Evolutionary conservation across 768 basidiomycete species (phyloP).

Genomic region (Dentipellis sp.): DNA sequence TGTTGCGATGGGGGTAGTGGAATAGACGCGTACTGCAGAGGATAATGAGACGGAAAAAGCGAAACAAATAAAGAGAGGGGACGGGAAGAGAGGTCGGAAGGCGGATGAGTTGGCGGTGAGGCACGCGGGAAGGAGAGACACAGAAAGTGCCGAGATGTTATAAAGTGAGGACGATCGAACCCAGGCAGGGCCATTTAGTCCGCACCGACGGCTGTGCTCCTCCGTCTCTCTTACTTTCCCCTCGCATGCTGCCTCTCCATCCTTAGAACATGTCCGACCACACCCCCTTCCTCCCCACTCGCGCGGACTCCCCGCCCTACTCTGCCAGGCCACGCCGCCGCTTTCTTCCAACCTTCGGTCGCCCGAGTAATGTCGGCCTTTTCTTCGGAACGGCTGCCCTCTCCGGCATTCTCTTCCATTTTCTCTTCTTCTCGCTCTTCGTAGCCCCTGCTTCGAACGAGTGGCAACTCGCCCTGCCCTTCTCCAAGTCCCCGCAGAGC

Average conservation of each 20-base stretch:
- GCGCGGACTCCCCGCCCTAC: neutral
- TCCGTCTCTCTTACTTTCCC: neutral
- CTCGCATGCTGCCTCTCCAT: neutral
- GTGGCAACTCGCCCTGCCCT: neutral
- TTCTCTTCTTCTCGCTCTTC: neutral
- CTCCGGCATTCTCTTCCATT: slow-evolving; percentile 2
- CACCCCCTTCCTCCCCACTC: neutral
- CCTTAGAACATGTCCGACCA: neutral
- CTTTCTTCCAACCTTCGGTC: neutral
- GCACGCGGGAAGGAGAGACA: too few relatives aligned
- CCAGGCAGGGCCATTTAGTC: too few relatives aligned
- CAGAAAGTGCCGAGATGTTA: too few relatives aligned
- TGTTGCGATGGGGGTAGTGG: too few relatives aligned
- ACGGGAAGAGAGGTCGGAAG: too few relatives aligned
- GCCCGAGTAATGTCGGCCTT: neutral
- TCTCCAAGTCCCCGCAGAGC: neutral
- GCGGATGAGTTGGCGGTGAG: too few relatives aligned
- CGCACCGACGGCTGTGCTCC: neutral
- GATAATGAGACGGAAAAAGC: too few relatives aligned
- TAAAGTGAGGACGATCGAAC: too few relatives aligned
- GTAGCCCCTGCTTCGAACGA: neutral
- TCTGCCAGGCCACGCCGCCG: slow-evolving; percentile 1
- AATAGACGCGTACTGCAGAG: too few relatives aligned
- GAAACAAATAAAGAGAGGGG: too few relatives aligned
- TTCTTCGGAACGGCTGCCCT: slow-evolving; percentile 3